Conservation (phyloP, 2,329 filamentous ascomycete genomes). For the Epichloe typhina region DNA sequence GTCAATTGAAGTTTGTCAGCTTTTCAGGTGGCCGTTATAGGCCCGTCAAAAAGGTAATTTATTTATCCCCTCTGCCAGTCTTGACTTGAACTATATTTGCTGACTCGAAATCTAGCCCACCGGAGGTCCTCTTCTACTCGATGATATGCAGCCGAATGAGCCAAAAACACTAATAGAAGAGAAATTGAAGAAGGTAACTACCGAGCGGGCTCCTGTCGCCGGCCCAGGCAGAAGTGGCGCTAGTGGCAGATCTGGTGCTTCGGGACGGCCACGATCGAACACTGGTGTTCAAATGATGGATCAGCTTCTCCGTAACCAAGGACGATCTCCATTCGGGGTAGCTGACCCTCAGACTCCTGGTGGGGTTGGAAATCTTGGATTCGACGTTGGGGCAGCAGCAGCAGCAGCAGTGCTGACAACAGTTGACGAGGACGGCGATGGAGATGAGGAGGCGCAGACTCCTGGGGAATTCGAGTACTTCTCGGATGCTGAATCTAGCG, state of each 20-base stretch:
- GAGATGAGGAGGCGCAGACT: conserved; percentile 55
- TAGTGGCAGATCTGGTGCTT: conserved; percentile 18
- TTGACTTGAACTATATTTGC: conserved; percentile 2
- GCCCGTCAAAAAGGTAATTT: conserved; percentile 70
- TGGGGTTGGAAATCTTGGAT: conserved; percentile 29
- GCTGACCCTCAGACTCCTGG: conserved; percentile 16
- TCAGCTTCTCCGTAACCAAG: conserved; percentile 29
- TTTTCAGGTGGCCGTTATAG: conserved; percentile 85
- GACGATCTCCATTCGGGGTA: conserved; percentile 20
- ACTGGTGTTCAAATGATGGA: conserved; percentile 24
- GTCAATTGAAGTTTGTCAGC: conserved; percentile 89
- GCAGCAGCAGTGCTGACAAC: conserved; percentile 73
- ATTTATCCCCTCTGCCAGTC: neutral
- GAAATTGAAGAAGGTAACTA: conserved; percentile 72
- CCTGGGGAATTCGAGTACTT: conserved; percentile 71
- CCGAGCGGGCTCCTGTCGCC: conserved; percentile 48
- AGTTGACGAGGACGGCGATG: conserved; percentile 73
- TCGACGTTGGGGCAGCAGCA: conserved; percentile 45
- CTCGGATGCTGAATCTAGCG: conserved; percentile 45
- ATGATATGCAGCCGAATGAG: conserved; percentile 70
- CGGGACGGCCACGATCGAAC: conserved; percentile 18
- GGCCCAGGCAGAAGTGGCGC: conserved; percentile 18
- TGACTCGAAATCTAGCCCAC: conserved; percentile 51
- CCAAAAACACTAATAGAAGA: conserved; percentile 74
- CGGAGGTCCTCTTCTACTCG: conserved; percentile 81